Base-by-base conservation (phyloP, 805 yeast genomes). In the Kregervanrija pseudodelftensis region DNA sequence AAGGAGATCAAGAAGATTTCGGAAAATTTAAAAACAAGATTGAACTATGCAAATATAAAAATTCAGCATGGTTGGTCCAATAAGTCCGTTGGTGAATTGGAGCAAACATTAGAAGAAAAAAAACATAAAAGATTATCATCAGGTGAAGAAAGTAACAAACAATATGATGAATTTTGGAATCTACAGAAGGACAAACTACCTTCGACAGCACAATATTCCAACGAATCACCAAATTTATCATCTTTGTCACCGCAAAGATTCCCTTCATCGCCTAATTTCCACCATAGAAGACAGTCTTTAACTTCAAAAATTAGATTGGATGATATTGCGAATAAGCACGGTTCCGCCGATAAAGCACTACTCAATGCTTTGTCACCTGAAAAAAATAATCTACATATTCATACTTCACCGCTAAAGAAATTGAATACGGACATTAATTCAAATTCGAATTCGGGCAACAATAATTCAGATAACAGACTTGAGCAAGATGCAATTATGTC, bases 401-500 rank as follows among this genome's bases (percentile, higher is more conserved):
- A 15, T 37, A 42, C 42, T 10, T 46, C 52, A 5, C 52, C 49
- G 12, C 15, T 41, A 42, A 49, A 40, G n/a, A 54, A 54, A 37
- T 33, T 48, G 15, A 42, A 22, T 10, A 34, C 11, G 13, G 9
- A 15, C 30, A 31, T 16, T 15, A 40, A 39, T 17, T 41, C 45
- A 33, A 31, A 39, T 33, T 15, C 45, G 34, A 22, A 50, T 44
- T 14, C 53, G 43, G 10, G 34, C 52, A 7, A 36, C 53, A 9
- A 22, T 22, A 22, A 7, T 22, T 47, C 59, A 12, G 62, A 58
- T 28, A 58, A 42, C 50, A 59, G 48, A 58, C 61, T 49, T 58
- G 82, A 77, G 49, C 76, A 76, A 52, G 81, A 76, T 40, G 82
- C 82, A 7, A 72, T 77, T 10, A 62, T 71, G 55, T 74, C 80